phyloP scores from a whole-genome alignment of 2,329 filamentous ascomycete species.

The Diaporthe sp. region DNA sequence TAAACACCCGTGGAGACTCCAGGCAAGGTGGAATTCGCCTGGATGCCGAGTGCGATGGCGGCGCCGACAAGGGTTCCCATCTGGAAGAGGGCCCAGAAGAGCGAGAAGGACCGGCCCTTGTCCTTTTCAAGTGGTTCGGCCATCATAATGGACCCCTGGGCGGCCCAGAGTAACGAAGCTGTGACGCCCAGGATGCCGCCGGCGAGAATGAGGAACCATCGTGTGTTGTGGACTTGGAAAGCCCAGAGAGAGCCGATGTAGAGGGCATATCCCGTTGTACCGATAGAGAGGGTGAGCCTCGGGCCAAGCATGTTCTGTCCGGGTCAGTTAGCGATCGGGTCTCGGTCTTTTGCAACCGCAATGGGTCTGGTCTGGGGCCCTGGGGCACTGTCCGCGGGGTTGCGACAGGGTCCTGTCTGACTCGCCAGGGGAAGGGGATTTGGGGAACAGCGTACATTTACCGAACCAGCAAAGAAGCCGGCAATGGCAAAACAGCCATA shows the following conservation, averaged over 20 bases:
- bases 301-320: slow-evolving; percentile 44
- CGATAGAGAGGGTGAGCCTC: slow-evolving; percentile 43
- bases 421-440: neutral
- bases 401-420: neutral
- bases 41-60: slow-evolving; percentile 47
- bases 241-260: slow-evolving; percentile 44
- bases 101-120: slow-evolving; percentile 44
- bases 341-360: neutral
- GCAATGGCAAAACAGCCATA: slow-evolving; percentile 45
- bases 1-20: slow-evolving; percentile 47
- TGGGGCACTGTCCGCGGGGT: neutral
- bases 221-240: slow-evolving; percentile 42
- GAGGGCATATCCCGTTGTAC: slow-evolving; percentile 42
- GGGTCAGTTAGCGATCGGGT: slow-evolving; percentile 2
- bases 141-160: slow-evolving; percentile 43
- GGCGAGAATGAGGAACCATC: slow-evolving; percentile 44
- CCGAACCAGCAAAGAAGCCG: slow-evolving; percentile 42
- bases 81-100: slow-evolving; percentile 47
- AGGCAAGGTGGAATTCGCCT: slow-evolving; percentile 42
- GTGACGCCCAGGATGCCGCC: slow-evolving; percentile 43
- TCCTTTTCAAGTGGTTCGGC: slow-evolving; percentile 43
- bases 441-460: slow-evolving; percentile 40
- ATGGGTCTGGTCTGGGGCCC: neutral
- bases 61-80: slow-evolving; percentile 46
- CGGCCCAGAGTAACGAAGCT: slow-evolving; percentile 44